Evolutionary conservation across 192 early-diverging fungal species (phyloP), one percentile per base, ranked within the genome.

Genomic region (Linnemannia zychae): DNA sequence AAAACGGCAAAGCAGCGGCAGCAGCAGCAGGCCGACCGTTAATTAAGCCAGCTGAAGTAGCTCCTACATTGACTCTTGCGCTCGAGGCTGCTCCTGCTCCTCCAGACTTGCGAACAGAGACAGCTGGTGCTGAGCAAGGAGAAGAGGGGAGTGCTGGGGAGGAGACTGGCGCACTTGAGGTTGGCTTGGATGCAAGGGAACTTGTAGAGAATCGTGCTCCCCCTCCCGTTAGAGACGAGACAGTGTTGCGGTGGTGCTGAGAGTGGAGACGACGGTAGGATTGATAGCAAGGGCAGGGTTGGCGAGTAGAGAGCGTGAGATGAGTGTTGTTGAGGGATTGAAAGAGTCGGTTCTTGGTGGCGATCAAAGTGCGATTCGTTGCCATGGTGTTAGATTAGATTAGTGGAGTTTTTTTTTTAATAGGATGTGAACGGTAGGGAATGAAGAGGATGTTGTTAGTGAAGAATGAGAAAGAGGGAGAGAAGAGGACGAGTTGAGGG

Each of bases 121-220:
- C 71, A 24, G 67, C 69, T 31, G 37, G 69, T 28, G 68, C 74
- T 33, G 73, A 70, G 36, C 73, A 48, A 18, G 80, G 50, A 7
- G 74, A 52, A 0, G 80, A 76, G 28, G 57, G 57, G 5, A 50
- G 53, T 6, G 71, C 71, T 16, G 81, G 75, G 9, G 81, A 31
- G 12, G 81, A 65, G 4, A 46, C 22, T 5, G 82, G 77, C 12
- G 72, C 13, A 34, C 72, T 84, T 20, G 72, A 24, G 6, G 72
- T n/a, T 22, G 81, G 81, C 24, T 84, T 84, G 18, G 67, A 65
- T 18, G 82, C 50, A 28, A 49, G 38, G 53, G 76, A 57, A 22
- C 66, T 71, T 5, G 82, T 84, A 0, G 82, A 84, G 48, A 84
- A 84, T 31, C 70, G 37, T 5, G 78, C 38, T 38, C 63, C 71